Evolutionary conservation across 257 asterid genomes (phyloP), one percentile per base, ranked within the genome.

Genomic region (Osmanthus fragrans): DNA sequence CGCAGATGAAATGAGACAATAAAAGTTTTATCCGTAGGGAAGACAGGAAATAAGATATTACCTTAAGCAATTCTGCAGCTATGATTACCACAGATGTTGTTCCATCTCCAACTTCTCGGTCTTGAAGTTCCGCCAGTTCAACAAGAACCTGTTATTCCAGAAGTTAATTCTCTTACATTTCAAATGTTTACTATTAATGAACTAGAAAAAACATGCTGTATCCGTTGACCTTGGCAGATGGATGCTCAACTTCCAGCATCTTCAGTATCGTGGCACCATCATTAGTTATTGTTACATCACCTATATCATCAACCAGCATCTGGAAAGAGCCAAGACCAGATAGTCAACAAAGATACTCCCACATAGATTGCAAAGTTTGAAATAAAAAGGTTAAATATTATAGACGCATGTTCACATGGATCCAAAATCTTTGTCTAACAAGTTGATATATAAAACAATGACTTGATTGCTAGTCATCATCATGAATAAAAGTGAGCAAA

Each of bases 271-370:
- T 93, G 21, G 99, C 99, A 81, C 99, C 99, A 86, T 96, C 99
- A 76, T 92, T 96, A n/a, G 98, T 96, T 76, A 96, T 96, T 7
- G 97, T 96, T 51, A 96, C 99, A 75, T 96, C 99, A 72, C 99
- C 98, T 82, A 93, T 93, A 80, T 96, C 98, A 76, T 93, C 99
- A 75, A 96, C 99, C 37, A 96, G 96, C 97, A 96, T 96, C 99
- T 96, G 90, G n/a, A 9, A 80, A 47, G 65, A 13, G 47, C 67
- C 76, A 80, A 5, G 5, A 51, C 51, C 18, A 51, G 19, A 49
- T 36, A 79, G 79, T 78, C 56, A 76, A 68, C 34, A 32, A 27
- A 73, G 47, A 42, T 37, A 76, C 66, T 2, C 66, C 11, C 40
- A 40, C 1, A 4, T 45, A 47, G 37, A 79, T 85, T 66, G 30